These are phyloP conservation scores for Trichaptum fuscoviolaceum DNA, from an alignment of 768 basidiomycete genomes.

Conservation along the genomic window DNA sequence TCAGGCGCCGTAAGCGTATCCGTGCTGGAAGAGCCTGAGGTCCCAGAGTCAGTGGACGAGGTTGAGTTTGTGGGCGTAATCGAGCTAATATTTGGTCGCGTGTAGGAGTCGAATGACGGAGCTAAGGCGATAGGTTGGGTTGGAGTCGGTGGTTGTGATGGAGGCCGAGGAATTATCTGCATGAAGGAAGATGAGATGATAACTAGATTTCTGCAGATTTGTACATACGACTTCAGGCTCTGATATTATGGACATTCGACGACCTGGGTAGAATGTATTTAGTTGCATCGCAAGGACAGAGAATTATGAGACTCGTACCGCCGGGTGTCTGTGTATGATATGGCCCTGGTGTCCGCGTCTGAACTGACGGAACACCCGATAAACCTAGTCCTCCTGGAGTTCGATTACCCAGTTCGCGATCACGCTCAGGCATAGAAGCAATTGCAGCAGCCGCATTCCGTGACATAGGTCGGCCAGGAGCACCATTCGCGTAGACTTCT, in stretches of 20 bases:
- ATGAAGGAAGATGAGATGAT: neutral
- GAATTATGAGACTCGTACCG: neutral
- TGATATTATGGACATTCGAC: neutral
- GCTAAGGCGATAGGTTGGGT: neutral
- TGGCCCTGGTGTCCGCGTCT: neutral
- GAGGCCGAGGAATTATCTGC: neutral
- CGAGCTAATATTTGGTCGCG: neutral
- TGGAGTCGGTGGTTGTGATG: neutral
- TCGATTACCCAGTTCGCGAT: neutral
- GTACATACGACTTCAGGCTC: neutral
- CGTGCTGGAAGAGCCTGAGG: neutral
- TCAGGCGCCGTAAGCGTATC: neutral
- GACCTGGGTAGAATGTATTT: neutral
- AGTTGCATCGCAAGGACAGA: neutral
- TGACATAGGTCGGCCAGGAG: neutral
- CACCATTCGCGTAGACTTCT: neutral
- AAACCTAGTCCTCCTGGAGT: neutral
- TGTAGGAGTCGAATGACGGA: neutral
- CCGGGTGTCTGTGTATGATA: neutral
- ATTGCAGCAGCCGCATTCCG: neutral
- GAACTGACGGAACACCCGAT: neutral
- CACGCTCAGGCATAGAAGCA: neutral
- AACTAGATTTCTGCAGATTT: neutral
- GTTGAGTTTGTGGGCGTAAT: neutral
- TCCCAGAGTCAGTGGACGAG: neutral